Evolutionary conservation across 2,329 filamentous ascomycete genomes (phyloP).

Genomic region (Cladosporium sp.): DNA sequence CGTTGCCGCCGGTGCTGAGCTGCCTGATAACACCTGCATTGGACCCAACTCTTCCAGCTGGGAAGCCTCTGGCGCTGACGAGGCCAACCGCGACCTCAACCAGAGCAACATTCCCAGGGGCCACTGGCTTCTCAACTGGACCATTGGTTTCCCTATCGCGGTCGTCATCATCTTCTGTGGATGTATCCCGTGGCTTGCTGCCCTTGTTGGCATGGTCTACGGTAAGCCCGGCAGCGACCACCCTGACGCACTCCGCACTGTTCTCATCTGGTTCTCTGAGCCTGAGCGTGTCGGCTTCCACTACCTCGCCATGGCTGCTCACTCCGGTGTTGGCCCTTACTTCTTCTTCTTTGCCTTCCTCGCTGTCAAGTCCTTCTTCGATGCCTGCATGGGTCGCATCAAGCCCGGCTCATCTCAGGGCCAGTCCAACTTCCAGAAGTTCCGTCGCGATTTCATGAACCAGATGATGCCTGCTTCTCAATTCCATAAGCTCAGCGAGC

Average conservation of each 20-base stretch:
- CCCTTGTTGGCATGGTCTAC: constrained; percentile 48
- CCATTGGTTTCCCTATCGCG: constrained; percentile 48
- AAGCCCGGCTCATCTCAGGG: constrained; percentile 35
- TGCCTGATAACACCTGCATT: constrained; percentile 54
- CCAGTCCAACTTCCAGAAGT: constrained; percentile 43
- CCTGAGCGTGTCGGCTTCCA: constrained; percentile 51
- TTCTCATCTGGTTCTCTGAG: constrained; percentile 53
- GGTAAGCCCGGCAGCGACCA: constrained; percentile 36
- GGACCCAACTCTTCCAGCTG: constrained; percentile 60
- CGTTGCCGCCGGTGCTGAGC: constrained; percentile 51
- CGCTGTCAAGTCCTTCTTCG: constrained; percentile 44
- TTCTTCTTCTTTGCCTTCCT: constrained; percentile 48
- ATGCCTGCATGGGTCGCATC: constrained; percentile 37
- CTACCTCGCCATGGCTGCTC: constrained; percentile 50
- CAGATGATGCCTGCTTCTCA: constrained; percentile 46
- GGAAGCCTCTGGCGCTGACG: constrained; percentile 51
- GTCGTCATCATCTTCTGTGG: constrained; percentile 45
- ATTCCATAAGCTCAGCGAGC: constrained; percentile 51
- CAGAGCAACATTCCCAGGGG: constrained; percentile 42
- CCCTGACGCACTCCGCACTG: constrained; percentile 42
- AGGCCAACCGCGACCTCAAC: constrained; percentile 50
- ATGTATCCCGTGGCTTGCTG: constrained; percentile 46
- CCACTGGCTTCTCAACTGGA: constrained; percentile 47
- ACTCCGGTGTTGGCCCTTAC: constrained; percentile 45
- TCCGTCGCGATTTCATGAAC: constrained; percentile 49